Conservation (phyloP, 2,329 filamentous ascomycete genomes). For the Zymoseptoria brevis region DNA sequence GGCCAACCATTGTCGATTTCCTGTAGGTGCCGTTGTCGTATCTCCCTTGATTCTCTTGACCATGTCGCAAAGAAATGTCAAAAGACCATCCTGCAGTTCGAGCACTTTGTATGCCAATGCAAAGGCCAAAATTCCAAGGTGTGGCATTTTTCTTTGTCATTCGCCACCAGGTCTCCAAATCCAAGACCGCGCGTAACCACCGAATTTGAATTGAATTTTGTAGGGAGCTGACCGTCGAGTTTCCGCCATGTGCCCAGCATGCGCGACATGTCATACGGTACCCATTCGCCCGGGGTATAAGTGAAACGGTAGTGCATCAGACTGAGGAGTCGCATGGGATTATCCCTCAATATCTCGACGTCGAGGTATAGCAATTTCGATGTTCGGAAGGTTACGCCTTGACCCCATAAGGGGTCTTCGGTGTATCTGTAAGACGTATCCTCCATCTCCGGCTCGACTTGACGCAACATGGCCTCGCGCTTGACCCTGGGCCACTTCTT, state of each 20-base stretch:
- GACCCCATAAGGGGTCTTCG: too few species aligned
- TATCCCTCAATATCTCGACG: slow-evolving; percentile 1
- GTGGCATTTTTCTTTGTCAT: slow-evolving; percentile 6
- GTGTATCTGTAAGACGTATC: too few species aligned
- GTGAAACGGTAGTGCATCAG: slow-evolving; percentile 8
- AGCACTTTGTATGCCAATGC: slow-evolving; percentile 5
- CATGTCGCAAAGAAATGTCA: neutral
- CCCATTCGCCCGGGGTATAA: slow-evolving; percentile 5
- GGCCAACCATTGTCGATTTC: too few species aligned
- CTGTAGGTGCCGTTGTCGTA: too few species aligned
- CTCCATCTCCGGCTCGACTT: neutral
- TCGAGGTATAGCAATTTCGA: slow-evolving; percentile 1
- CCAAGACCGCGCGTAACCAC: slow-evolving; percentile 7
- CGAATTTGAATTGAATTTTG: slow-evolving; percentile 7
- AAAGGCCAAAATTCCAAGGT: slow-evolving; percentile 8
- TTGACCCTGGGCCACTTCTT: neutral
- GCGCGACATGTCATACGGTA: slow-evolving; percentile 5
- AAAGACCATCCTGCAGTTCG: slow-evolving; percentile 1
- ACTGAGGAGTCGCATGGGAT: slow-evolving; percentile 7
- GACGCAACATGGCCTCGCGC: neutral
- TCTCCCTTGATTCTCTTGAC: neutral
- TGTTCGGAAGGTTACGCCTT: too few species aligned
- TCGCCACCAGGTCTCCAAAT: slow-evolving; percentile 6
- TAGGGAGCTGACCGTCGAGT: neutral
- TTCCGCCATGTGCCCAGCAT: neutral